Percentiles rank a stretch among this genome's conserved stretches.
Evolutionary conservation across 2,329 filamentous ascomycete genomes (phyloP).

Genomic region (Penicillium sp.): DNA sequence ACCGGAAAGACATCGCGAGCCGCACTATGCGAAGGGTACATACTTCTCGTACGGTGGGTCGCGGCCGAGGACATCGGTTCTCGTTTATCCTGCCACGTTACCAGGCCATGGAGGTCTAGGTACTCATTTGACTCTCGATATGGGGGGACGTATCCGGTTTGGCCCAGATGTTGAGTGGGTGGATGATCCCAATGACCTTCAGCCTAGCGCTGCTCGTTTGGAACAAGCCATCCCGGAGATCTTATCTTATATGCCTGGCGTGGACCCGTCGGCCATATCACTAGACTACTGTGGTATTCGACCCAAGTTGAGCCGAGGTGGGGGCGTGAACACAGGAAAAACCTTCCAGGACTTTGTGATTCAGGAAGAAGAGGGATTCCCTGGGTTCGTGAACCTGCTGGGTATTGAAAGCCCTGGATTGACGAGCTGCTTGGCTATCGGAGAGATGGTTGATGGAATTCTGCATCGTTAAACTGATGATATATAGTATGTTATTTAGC

Average conservation of each 20-base stretch:
- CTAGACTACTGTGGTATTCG: slow-evolving; percentile 91
- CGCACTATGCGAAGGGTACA: slow-evolving; percentile 90
- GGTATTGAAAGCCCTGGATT: slow-evolving; percentile 93
- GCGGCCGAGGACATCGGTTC: slow-evolving; percentile 67
- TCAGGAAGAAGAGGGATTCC: slow-evolving; percentile 72
- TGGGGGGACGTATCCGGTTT: slow-evolving; percentile 82
- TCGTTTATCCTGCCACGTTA: slow-evolving; percentile 86
- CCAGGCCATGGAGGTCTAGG: slow-evolving; percentile 86
- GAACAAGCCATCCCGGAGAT: slow-evolving; percentile 74
- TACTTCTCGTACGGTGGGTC: slow-evolving; percentile 84
- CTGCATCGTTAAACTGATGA: slow-evolving; percentile 48
- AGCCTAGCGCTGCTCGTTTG: slow-evolving; percentile 67
- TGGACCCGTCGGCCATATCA: slow-evolving; percentile 68
- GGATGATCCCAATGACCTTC: slow-evolving; percentile 69
- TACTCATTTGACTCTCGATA: slow-evolving; percentile 90
- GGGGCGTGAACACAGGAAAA: slow-evolving; percentile 58
- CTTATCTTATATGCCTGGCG: slow-evolving; percentile 72
- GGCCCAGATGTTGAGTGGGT: slow-evolving; percentile 97
- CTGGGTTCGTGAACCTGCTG: slow-evolving; percentile 85
- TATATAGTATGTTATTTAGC: neutral
- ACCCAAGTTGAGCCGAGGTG: slow-evolving; percentile 74
- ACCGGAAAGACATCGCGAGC: slow-evolving; percentile 55
- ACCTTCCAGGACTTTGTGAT: slow-evolving; percentile 87
- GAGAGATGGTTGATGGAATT: slow-evolving; percentile 69
- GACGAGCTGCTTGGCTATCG: slow-evolving; percentile 85